Evolutionary conservation across 305 asterid genomes (phyloP).

Genomic region (Petunia hybrid): DNA sequence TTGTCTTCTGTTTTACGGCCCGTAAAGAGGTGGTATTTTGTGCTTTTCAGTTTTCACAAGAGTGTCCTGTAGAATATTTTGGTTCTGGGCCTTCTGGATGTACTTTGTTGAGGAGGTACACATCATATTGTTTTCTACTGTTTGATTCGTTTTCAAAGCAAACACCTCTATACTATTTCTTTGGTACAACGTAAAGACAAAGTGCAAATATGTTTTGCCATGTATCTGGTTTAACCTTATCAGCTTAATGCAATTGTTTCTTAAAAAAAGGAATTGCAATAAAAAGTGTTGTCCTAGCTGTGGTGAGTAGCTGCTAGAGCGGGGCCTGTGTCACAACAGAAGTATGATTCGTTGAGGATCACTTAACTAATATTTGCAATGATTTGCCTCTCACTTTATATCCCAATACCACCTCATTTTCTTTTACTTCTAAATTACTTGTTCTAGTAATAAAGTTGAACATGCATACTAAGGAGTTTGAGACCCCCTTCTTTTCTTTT

Average conservation of each 20-base stretch:
- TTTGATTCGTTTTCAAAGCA: neutral
- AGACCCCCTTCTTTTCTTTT: neutral
- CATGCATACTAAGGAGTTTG: neutral
- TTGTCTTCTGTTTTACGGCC: neutral
- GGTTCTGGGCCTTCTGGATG: neutral
- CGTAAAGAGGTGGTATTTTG: neutral
- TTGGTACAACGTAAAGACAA: conserved; percentile 1
- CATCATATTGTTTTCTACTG: conserved; percentile 13
- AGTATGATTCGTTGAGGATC: neutral
- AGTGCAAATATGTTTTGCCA: neutral
- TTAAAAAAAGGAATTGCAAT: neutral
- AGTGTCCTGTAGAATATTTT: neutral
- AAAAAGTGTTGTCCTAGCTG: neutral
- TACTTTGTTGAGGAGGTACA: conserved; percentile 6
- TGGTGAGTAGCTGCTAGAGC: conserved; percentile 12
- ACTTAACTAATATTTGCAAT: neutral
- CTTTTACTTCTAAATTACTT: neutral
- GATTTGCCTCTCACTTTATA: neutral
- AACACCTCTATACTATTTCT: neutral
- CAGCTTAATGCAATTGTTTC: neutral
- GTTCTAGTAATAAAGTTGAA: neutral
- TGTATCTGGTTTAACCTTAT: neutral
- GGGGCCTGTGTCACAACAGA: neutral
- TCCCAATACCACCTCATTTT: neutral
- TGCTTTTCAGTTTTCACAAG: neutral